Evolutionary conservation across 2,329 filamentous ascomycete genomes (phyloP), one percentile per base, ranked within the genome.

Genomic region (Colletotrichum sansevieriae): DNA sequence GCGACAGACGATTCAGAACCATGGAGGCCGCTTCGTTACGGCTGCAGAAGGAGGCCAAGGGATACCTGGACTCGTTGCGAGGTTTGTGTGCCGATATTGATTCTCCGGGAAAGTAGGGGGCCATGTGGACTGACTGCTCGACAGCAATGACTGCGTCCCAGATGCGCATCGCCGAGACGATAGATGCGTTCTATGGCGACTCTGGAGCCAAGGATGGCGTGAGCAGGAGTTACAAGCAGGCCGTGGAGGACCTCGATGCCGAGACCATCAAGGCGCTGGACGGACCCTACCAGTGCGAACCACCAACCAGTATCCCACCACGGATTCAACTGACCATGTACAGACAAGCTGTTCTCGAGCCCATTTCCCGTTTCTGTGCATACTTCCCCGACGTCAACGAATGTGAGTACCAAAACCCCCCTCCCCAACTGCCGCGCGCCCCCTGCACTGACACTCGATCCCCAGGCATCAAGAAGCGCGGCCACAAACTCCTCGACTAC

Each of bases 371-470:
- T 72, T 99, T 98, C 84, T 98, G 95, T 83, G 93, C 94, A 73
- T 99, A 99, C 84, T 99, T 99, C 81, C 95, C 96, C 39, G 96
- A 99, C 79, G 95, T 99, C 78, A 99, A 99, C 82, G 94, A 98
- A 83, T 98, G 95, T 91, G 82, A 64, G 88, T 77, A 29, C 29
- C 9, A 29, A 29, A 2, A 0, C 6, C 20, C 33, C 13, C 11
- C 33, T 1, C 10, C 22, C 37, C 20, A 13, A n/a, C 25, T 29
- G 18, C 0, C 43, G 8, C 20, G 25, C n/a, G 4, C 11, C 18
- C 33, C 11, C 25, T 15, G 3, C 0, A 29, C 56, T 47, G 22
- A 52, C 55, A 41, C 43, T 15, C 29, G n/a, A 3, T n/a, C 22
- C 22, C 37, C n/a, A 92, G 89, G 89, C 82, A 98, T 99, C 82